Evolutionary conservation across 345 rosid genomes (phyloP), one percentile per base, ranked within the genome.

Genomic region (Citrus sp.): DNA sequence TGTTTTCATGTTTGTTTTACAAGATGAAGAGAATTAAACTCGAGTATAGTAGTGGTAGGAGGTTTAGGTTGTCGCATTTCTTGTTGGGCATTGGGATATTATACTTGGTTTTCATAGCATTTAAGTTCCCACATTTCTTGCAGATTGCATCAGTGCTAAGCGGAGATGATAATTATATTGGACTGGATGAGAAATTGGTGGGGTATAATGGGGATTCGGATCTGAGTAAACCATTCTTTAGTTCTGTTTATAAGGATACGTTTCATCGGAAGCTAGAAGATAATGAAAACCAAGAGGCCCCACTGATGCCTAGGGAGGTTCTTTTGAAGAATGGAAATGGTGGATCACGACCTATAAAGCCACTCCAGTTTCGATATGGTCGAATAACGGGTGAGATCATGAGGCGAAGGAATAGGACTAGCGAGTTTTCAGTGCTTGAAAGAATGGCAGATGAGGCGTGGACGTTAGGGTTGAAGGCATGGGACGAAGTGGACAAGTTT

Each of bases 401-500:
- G 95, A 87, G 86, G 77, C 84, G 92, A 79, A 90, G 87, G 84
- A 92, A 92, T 78, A 89, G 87, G 83, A 92, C 92, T 9, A 79
- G 69, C 38, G 91, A 86, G 72, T 79, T 90, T 74, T 90, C 97
- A 1, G 76, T 82, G 72, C 86, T 96, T 70, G 94, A 91, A 86
- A 96, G 79, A 81, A 89, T 96, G 97, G 97, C 94, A 2, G 95
- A 91, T 73, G 98, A 96, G 80, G 99, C 99, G 42, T 92, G 97
- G 98, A 87, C 86, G 12, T 85, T 96, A 83, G 99, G 99, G 40
- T 80, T 86, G 42, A 96, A 91, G 82, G 99, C 98, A 72, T 94
- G 99, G 99, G 85, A 90, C 62, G 99, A 94, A 82, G 81, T 89
- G 72, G 87, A 84, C 28, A 90, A 90, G 77, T 83, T 88, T 86